Evolutionary conservation across 2,329 filamentous ascomycete species (phyloP).

Genomic region (Fusarium concolor): DNA sequence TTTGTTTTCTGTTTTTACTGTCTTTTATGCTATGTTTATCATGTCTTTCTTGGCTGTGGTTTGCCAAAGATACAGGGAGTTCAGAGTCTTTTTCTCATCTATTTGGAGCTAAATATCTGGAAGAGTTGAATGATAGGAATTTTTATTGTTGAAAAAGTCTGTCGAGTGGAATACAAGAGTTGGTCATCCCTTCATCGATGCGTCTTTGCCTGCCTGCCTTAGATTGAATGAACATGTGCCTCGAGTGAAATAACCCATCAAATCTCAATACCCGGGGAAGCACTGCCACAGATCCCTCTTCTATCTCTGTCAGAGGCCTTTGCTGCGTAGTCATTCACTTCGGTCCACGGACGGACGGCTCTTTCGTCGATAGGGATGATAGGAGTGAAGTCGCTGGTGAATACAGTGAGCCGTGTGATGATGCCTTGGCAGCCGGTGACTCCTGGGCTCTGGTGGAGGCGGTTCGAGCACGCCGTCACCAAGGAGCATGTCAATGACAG

Average conservation of each 20-base stretch:
- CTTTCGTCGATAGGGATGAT: constrained; percentile 41
- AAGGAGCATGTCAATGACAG: constrained; percentile 20
- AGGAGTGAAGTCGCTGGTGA: constrained; percentile 38
- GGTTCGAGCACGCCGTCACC: constrained; percentile 29
- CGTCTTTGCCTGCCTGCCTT: background rate
- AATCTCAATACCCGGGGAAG: background rate
- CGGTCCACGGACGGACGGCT: constrained; percentile 5
- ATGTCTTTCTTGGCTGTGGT: background rate
- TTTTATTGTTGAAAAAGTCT: constrained; percentile 30
- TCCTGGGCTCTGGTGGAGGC: constrained; percentile 6
- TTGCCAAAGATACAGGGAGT: constrained; percentile 19
- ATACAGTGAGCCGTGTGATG: constrained; percentile 38
- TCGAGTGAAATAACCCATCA: background rate
- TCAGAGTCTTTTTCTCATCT: background rate
- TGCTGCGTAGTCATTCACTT: background rate
- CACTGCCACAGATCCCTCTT: background rate
- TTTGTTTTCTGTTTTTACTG: constrained; percentile 3
- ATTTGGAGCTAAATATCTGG: background rate
- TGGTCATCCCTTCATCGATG: background rate
- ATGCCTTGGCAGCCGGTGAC: constrained; percentile 32
- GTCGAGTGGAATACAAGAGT: constrained; percentile 27
- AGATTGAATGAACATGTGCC: background rate
- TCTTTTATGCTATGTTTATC: background rate
- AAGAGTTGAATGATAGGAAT: background rate
- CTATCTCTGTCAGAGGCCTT: background rate